phyloP scores from a whole-genome alignment of 2,329 filamentous ascomycete species.

The Exophiala phaeomuriformis region DNA sequence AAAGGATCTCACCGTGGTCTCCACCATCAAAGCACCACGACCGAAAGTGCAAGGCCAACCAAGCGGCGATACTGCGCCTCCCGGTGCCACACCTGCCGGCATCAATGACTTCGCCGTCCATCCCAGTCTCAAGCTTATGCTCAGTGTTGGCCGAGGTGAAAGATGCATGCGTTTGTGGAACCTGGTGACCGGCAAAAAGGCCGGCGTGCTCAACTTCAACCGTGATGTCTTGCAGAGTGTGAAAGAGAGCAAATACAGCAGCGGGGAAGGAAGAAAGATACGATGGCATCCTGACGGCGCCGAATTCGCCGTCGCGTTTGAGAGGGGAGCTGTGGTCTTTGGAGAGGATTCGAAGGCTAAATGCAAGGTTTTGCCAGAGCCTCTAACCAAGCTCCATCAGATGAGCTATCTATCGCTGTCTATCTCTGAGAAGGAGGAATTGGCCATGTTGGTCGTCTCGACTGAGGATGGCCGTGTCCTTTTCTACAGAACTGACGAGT shows the following conservation, averaged over 20 bases:
- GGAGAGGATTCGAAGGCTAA: slow-evolving; percentile 70
- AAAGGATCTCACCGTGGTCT: slow-evolving; percentile 81
- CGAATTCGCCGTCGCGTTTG: slow-evolving; percentile 84
- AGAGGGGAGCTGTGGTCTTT: slow-evolving; percentile 75
- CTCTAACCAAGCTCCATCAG: slow-evolving; percentile 74
- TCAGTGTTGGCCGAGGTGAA: slow-evolving; percentile 84
- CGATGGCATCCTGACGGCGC: slow-evolving; percentile 70
- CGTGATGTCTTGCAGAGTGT: slow-evolving; percentile 63
- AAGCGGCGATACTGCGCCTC: slow-evolving; percentile 79
- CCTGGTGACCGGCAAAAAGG: slow-evolving; percentile 90
- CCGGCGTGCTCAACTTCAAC: slow-evolving; percentile 80
- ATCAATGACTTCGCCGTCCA: slow-evolving; percentile 94
- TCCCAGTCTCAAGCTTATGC: slow-evolving; percentile 92
- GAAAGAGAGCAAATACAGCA: slow-evolving; percentile 67
- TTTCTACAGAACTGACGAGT: slow-evolving; percentile 63
- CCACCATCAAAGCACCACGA: slow-evolving; percentile 79
- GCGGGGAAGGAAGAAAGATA: slow-evolving; percentile 75
- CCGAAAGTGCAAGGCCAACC: slow-evolving; percentile 73
- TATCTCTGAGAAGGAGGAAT: slow-evolving; percentile 37
- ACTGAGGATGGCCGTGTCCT: slow-evolving; percentile 86
- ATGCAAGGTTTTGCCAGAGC: slow-evolving; percentile 62
- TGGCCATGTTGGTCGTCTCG: slow-evolving; percentile 59
- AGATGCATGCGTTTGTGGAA: slow-evolving; percentile 93
- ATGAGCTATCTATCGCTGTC: slow-evolving; percentile 57
- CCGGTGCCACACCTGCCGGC: slow-evolving; percentile 73